phyloP scores from a whole-genome alignment of 257 asterid genomes.

The Scutellaria barbata region DNA sequence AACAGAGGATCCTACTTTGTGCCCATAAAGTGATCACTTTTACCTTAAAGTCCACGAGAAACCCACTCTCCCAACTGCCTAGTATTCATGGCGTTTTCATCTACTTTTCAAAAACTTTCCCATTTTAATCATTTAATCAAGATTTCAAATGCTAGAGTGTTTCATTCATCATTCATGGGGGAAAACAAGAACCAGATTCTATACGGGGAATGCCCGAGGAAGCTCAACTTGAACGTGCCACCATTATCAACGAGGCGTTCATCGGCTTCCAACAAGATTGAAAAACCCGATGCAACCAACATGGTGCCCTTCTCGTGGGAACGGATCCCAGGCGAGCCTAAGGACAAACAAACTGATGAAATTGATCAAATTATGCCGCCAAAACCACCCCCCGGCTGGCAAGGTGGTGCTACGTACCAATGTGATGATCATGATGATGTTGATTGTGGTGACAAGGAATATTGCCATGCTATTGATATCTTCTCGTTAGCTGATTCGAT shows the following conservation, averaged over 20 bases:
- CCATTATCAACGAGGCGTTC: slow-evolving; percentile 65
- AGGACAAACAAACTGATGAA: slow-evolving; percentile 33
- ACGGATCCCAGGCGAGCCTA: slow-evolving; percentile 74
- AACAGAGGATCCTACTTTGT: not conserved
- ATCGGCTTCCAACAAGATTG: not conserved
- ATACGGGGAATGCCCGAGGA: slow-evolving; percentile 40
- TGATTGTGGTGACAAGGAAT: slow-evolving; percentile 7
- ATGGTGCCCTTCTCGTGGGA: slow-evolving; percentile 90
- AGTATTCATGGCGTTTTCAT: slow-evolving; percentile 38
- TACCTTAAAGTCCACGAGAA: slow-evolving; percentile 57
- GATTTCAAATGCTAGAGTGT: slow-evolving; percentile 17
- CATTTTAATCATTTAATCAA: slow-evolving; percentile 29
- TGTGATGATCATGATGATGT: slow-evolving; percentile 25
- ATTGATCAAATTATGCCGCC: slow-evolving; percentile 44
- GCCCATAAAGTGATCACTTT: slow-evolving; percentile 40
- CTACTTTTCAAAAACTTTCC: slow-evolving; percentile 32
- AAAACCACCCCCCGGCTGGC: slow-evolving; percentile 56
- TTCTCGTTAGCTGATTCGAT: slow-evolving; percentile 66
- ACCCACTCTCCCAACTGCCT: slow-evolving; percentile 53
- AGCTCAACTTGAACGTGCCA: slow-evolving; percentile 70
- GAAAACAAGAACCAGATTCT: slow-evolving; percentile 44
- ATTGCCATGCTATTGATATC: slow-evolving; percentile 52
- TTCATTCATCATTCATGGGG: slow-evolving; percentile 44
- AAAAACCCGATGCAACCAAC: slow-evolving; percentile 11
- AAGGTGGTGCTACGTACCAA: slow-evolving; percentile 26